A percentile compares a stretch with the other conserved stretches of the same genome.
These are phyloP conservation scores for Picea abies DNA, from an alignment of 83 land plant species.

Conservation along the genomic window DNA sequence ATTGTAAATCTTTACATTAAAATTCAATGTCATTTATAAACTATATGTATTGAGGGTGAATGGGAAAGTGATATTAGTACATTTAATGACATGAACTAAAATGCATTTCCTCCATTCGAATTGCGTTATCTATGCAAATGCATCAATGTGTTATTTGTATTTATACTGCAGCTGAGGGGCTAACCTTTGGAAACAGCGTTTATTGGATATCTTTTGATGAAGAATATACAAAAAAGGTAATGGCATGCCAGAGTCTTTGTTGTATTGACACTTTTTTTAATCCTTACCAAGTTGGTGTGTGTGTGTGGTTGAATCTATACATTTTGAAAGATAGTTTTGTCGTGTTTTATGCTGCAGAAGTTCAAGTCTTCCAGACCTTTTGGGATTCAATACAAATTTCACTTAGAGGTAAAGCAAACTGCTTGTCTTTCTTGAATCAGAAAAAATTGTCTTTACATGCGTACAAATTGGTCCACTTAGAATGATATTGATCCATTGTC, in stretches of 20 bases:
- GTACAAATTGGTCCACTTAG: neutral
- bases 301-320: neutral
- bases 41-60: too few relatives aligned
- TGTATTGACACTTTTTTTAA: neutral
- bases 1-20: too few relatives aligned
- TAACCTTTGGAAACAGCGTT: constrained; percentile 65
- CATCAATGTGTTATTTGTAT: neutral
- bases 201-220: constrained; percentile 73
- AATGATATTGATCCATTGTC: neutral
- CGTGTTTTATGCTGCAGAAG: constrained; percentile 41
- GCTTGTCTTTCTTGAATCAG: neutral
- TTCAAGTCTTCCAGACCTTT: constrained; percentile 66
- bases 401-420: constrained; percentile 50
- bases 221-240: constrained; percentile 55
- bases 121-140: neutral
- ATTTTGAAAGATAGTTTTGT: neutral
- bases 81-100: too few relatives aligned
- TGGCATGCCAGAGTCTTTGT: neutral
- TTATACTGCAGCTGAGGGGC: constrained; percentile 56
- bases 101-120: too few relatives aligned
- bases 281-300: neutral
- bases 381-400: constrained; percentile 73
- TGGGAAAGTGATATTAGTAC: too few relatives aligned
- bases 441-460: neutral
- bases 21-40: too few relatives aligned